Evolutionary conservation across 768 basidiomycete species (phyloP).

Genomic region (Zangia roseola): DNA sequence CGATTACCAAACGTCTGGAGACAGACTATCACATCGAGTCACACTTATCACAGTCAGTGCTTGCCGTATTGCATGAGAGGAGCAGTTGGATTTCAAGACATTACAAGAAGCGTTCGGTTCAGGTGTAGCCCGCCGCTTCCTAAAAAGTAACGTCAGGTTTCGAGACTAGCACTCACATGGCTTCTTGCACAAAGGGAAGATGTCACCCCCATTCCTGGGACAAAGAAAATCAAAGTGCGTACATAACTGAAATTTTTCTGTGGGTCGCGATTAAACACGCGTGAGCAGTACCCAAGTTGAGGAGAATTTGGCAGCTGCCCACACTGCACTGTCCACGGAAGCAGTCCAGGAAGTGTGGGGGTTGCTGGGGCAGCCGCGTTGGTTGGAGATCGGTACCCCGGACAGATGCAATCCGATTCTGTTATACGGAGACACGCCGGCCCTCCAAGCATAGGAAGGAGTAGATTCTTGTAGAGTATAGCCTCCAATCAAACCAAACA

Average conservation of each 20-base stretch:
- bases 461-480: too few species aligned
- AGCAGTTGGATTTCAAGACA: too few species aligned
- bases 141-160: too few species aligned
- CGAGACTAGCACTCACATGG: too few species aligned
- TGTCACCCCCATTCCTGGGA: constrained; percentile 43
- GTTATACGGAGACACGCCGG: constrained; percentile 24
- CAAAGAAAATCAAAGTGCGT: constrained; percentile 32
- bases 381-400: constrained; percentile 29
- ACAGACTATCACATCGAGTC: too few species aligned
- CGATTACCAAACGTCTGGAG: too few species aligned
- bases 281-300: constrained; percentile 39
- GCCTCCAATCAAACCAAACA: too few species aligned
- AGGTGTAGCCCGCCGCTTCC: too few species aligned
- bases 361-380: constrained; percentile 33
- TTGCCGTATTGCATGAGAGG: too few species aligned
- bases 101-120: too few species aligned
- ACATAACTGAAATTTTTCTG: neutral
- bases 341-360: constrained; percentile 37
- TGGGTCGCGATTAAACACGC: neutral
- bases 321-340: constrained; percentile 34
- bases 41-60: too few species aligned
- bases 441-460: too few species aligned
- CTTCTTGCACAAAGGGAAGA: constrained; percentile 38
- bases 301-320: constrained; percentile 42
- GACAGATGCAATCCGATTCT: neutral